Evolutionary conservation across 1,284 basidiomycete species (phyloP), one percentile per base, ranked within the genome.

Genomic region (Rhodotorula mucilaginosa): DNA sequence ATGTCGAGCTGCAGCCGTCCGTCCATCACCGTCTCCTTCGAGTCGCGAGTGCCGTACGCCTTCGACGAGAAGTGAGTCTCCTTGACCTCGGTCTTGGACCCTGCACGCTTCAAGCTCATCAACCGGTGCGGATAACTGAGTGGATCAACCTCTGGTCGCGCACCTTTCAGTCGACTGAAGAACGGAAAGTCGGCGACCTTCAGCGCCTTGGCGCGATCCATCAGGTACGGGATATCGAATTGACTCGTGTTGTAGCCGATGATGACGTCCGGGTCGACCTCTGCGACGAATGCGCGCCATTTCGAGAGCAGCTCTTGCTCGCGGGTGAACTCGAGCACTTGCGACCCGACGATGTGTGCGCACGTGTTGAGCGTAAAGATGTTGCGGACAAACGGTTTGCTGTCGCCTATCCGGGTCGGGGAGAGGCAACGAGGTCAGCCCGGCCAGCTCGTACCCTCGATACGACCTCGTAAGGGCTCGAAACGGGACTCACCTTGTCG

Each of bases 61-160:
- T 93, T 96, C 0, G 93, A 97, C 5, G 92, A 95, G 81, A 97
- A 97, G 80, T 97, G 94, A 0, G 94, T 93, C 67, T 90, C 91
- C 80, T 93, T 95, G 57, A 88, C 86, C 78, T 90, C 88, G 0
- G 92, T 88, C 80, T 87, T 89, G 56, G 86, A 79, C 74, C 86
- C 93, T 95, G 73, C 8, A 31, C 18, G 57, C 34, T 8, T 21
- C 18, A 19, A 21, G 19, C 34, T 19, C 31, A 6, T 58, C 57
- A 34, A 44, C 39, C 10, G 16, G 57, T 31, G 16, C 19, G 18
- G 46, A 10, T 3, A 5, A 6, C 10, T 6, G 23, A 61, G 29
- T 16, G 3, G 21, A 39, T 31, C 23, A 5, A 81, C 1, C 39
- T 44, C 39, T 44, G 10, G 10, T 5, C 10, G 12, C 86, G 31